Conservation (phyloP, 2,329 filamentous ascomycete genomes). For the Aureobasidium leucospermi region DNA sequence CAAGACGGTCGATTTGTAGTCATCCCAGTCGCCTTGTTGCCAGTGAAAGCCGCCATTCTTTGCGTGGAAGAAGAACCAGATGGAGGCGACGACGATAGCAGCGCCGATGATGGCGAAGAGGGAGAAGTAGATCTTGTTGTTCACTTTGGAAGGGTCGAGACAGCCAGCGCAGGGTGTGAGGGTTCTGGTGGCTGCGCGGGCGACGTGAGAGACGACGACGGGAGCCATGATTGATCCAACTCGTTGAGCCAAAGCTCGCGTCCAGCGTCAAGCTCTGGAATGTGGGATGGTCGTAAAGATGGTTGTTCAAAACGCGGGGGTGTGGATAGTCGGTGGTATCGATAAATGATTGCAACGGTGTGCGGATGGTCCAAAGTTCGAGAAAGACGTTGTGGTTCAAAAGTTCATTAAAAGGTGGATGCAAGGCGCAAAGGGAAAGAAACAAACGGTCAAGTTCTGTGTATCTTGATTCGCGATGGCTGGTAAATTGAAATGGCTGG, state of each 20-base stretch:
- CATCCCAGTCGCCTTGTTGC: slow-evolving; percentile 83
- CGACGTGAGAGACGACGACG: not conserved
- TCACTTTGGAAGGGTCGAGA: slow-evolving; percentile 30
- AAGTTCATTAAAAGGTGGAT: not conserved
- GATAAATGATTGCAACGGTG: not conserved
- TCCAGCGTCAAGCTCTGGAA: not conserved
- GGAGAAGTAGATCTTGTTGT: slow-evolving; percentile 62
- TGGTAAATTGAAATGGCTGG: slow-evolving; percentile 1
- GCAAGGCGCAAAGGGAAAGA: not conserved
- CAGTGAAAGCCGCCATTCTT: slow-evolving; percentile 93
- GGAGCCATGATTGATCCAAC: not conserved
- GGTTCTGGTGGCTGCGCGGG: slow-evolving; percentile 4
- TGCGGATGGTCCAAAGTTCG: not conserved
- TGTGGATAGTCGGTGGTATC: not conserved
- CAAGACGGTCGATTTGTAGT: slow-evolving; percentile 93
- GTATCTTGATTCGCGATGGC: not conserved
- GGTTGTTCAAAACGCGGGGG: not conserved
- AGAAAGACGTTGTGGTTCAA: not conserved
- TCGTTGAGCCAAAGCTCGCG: not conserved
- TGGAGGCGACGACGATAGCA: slow-evolving; percentile 62
- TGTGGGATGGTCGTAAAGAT: not conserved
- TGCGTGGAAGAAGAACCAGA: slow-evolving; percentile 99
- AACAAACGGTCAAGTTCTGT: not conserved
- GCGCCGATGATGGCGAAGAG: slow-evolving; percentile 80
- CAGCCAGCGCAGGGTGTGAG: slow-evolving; percentile 15